Conservation (phyloP, 257 asterid genomes). For the Euphrasia confusa region DNA sequence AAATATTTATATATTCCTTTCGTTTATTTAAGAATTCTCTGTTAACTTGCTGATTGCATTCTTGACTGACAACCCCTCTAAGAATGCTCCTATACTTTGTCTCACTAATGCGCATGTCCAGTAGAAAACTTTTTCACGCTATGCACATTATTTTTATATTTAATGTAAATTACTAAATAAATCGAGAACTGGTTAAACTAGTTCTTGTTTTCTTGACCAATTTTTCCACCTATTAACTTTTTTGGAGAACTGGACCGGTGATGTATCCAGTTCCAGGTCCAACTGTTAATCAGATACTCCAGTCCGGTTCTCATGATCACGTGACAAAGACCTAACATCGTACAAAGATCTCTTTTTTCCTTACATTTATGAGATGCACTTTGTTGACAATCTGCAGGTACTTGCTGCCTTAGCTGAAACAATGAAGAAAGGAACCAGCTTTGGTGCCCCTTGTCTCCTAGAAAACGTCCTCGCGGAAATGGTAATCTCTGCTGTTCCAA, state of each 20-base stretch:
- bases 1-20: not conserved
- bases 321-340: too few relatives aligned
- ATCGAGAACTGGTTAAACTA: too few relatives aligned
- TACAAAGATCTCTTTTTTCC: too few relatives aligned
- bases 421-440: constrained; percentile 98
- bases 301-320: too few relatives aligned
- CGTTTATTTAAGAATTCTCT: not conserved
- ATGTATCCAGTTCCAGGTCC: too few relatives aligned
- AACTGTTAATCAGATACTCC: too few relatives aligned
- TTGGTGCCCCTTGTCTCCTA: constrained; percentile 96
- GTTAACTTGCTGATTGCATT: not conserved
- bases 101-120: not conserved
- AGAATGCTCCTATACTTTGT: not conserved
- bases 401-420: constrained; percentile 89
- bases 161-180: too few relatives aligned
- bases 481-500: constrained; percentile 96
- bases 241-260: too few relatives aligned
- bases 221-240: too few relatives aligned
- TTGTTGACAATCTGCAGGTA: constrained; percentile 40
- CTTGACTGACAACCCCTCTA: constrained; percentile 1
- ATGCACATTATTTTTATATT: too few relatives aligned
- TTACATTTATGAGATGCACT: not conserved
- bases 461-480: constrained; percentile 88
- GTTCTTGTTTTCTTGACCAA: too few relatives aligned
- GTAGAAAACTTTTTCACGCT: not conserved